Evolutionary conservation across 768 basidiomycete genomes (phyloP), one percentile per base, ranked within the genome.

Genomic region (Tylopilus cervinicoccineus): DNA sequence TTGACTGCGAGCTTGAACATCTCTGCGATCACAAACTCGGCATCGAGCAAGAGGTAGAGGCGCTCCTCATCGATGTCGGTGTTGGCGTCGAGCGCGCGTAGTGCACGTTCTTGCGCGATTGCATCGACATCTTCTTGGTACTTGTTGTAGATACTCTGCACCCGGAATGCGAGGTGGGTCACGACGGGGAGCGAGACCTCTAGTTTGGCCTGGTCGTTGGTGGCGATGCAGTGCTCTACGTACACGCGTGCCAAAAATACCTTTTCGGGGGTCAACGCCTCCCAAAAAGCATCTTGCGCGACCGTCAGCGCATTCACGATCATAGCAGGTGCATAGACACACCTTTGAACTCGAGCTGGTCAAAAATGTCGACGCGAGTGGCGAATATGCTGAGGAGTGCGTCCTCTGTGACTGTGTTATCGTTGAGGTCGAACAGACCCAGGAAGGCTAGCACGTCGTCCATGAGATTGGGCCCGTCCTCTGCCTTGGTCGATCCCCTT

Each of bases 161-260:
- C 83, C 6, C 72, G 70, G 70, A 83, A 88, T 0, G 93, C 93
- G 43, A 94, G 76, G 0, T 75, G 73, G 1, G 88, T 92, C 19
- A 95, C 89, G 23, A 90, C 91, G 2, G 95, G 95, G 5, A 97
- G 75, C 13, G 76, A 72, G 2, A 74, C 67, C 57, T 91, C 87
- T 3, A 94, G 70, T 28, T 81, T 78, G 4, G 68, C 67, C 43
- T 82, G 75, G 43, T 88, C 79, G 38, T 83, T 75, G 1, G 71
- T 80, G 16, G 70, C 70, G 13, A 76, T 74, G 58, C 90, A 93
- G 61, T 89, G 79, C 27, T 92, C 84, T 4, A 87, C 81, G 62
- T 86, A 94, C 10, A 89, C 86, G 6, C 93, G 83, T 0, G 80
- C 86, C 16, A 97, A 76, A 61, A 94, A 88, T 0, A 85, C 83